Base-by-base conservation (phyloP, 768 basidiomycete species). In the Tulasnella sp. region DNA sequence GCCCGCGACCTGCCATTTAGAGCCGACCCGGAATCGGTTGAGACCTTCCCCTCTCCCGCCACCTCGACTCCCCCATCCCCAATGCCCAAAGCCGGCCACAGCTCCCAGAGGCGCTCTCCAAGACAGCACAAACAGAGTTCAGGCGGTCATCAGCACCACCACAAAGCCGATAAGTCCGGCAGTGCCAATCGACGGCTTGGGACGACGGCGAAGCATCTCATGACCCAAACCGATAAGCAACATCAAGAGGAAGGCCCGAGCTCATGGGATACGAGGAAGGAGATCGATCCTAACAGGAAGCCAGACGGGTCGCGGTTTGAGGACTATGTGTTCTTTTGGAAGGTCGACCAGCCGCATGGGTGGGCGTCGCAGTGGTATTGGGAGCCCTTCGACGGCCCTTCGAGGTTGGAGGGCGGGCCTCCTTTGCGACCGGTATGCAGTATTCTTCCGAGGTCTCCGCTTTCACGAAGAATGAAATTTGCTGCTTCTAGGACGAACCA, bases 301-400 rank as follows among this genome's bases (percentile, higher is more conserved):
- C 35, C 34, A 8, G 64, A 65, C 11, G 35, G 35, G 34, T 34
- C 29, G 5, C 52, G 52, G 26, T 59, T 59, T 12, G 52, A 14
- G 26, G 39, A 65, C 64, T 70, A 70, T 35, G 41, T 35, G 11
- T 73, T 42, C 68, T 69, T 73, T 40, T 71, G 35, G 44, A 62
- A 75, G 62, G 69, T 75, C 7, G 63, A 72, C 11, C 26, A 74
- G 39, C 52, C 64, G 8, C 6, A 77, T 68, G 78, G 77, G 17
- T 79, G 75, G 75, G 76, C 77, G 7, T 77, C 77, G 40, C 79
- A 80, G 68, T 79, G 86, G 86, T 83, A 82, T 74, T 77, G 75
- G 5, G 82, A 83, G 3, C 80, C 82, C n/a, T 86, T 88, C 77
- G 82, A 77, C n/a, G 81, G 68, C 0, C 68, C 68, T 22, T 26